These are phyloP conservation scores for Coemansia sp. DNA, from an alignment of 192 early-diverging fungal genomes.

Conservation along the genomic window DNA sequence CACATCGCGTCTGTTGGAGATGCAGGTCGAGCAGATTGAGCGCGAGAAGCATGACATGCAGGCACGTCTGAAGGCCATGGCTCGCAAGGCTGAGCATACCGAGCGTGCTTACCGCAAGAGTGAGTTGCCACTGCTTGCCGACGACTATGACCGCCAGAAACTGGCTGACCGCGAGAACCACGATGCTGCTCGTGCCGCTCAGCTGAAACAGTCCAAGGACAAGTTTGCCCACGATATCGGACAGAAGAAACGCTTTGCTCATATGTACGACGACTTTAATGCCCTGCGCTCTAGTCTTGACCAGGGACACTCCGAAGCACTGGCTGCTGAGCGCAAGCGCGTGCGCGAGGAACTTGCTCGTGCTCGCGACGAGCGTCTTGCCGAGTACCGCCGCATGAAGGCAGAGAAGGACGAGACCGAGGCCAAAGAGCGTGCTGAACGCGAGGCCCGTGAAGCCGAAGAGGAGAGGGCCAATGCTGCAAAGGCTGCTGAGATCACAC, in stretches of 20 bases:
- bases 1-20: slow-evolving; percentile 71
- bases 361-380: slow-evolving; percentile 51
- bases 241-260: slow-evolving; percentile 74
- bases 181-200: slow-evolving; percentile 68
- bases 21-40: slow-evolving; percentile 89
- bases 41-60: slow-evolving; percentile 84
- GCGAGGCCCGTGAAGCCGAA: slow-evolving; percentile 35
- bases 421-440: slow-evolving; percentile 55
- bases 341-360: slow-evolving; percentile 59
- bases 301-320: slow-evolving; percentile 59
- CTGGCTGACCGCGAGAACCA: slow-evolving; percentile 77
- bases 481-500: slow-evolving; percentile 43
- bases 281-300: slow-evolving; percentile 58
- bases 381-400: slow-evolving; percentile 47
- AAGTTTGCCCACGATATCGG: slow-evolving; percentile 72
- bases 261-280: slow-evolving; percentile 81
- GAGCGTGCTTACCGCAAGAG: slow-evolving; percentile 91
- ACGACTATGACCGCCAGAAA: slow-evolving; percentile 91
- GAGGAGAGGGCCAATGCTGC: slow-evolving; percentile 40
- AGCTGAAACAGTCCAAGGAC: slow-evolving; percentile 61
- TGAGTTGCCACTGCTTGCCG: slow-evolving; percentile 85
- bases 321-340: slow-evolving; percentile 60
- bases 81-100: slow-evolving; percentile 83
- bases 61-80: slow-evolving; percentile 68
- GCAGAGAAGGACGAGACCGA: slow-evolving; percentile 44